Base-by-base conservation (phyloP, 2,329 filamentous ascomycete genomes). In the Monilinia aucupariae region DNA sequence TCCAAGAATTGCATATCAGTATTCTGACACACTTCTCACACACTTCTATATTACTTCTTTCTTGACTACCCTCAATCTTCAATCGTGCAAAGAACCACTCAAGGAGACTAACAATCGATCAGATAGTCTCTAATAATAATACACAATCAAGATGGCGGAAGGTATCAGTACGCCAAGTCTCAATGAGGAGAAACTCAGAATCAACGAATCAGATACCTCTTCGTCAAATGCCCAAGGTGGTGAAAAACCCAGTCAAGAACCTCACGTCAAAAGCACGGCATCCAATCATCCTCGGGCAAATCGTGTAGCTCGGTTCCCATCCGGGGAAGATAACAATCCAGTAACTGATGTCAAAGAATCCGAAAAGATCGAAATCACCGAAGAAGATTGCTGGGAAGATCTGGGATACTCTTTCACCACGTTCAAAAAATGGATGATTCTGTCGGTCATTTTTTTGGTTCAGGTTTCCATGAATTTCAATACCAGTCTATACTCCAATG, bases 381-480 rank as follows among this genome's bases (percentile, higher is more conserved):
- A 82, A 68, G 78, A 80, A 41, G 85, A 88, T 68, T 89, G 85
- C 75, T 87, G 86, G 73, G 79, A 82, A 25, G 79, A 89, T 70
- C 79, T 91, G 0, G 87, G 86, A 59, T 90, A 81, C 71, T 77
- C 78, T 10, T 90, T 83, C 66, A 76, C 85, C 0, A 73, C 67
- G 15, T 80, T 76, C 77, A 87, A 85, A 76, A 91, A 91, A 76
- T 91, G 88, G 71, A 83, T 79, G 71, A 88, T 90, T 69, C 81
- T 90, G 62, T 81, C 80, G n/a, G 80, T 90, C 72, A 88, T 90
- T 73, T 90, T 90, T 77, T 77, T 86, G 68, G 86, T 90, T 5
- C 88, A 90, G 72, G 83, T 85, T 1, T 90, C 87, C 4, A 90
- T 90, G 87, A 90, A 90, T 78, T 89, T 90, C 79, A 90, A 90